Percentiles rank a stretch among this genome's conserved stretches.
phyloP scores from a whole-genome alignment of 129 eudicot genomes.

The Arctium lappa region DNA sequence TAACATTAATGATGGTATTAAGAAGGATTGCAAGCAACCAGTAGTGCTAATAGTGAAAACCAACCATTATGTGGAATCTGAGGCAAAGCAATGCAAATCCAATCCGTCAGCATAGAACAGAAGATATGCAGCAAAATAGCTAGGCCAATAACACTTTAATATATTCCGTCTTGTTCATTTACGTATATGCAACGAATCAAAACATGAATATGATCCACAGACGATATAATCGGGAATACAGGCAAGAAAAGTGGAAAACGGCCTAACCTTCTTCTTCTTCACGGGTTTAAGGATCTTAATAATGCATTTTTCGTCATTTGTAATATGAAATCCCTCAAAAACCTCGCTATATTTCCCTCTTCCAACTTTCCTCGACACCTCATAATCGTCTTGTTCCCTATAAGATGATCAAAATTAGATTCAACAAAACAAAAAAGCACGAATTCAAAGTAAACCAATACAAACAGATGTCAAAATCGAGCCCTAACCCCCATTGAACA shows the following conservation, averaged over 20 bases:
- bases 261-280: constrained; percentile 88
- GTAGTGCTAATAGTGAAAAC: too few relatives aligned
- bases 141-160: too few relatives aligned
- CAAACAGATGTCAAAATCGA: background rate
- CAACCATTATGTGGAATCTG: too few relatives aligned
- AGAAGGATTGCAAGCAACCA: too few relatives aligned
- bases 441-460: background rate
- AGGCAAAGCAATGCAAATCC: too few relatives aligned
- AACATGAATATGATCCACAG: background rate
- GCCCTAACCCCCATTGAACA: constrained; percentile 90
- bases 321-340: constrained; percentile 80
- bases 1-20: too few relatives aligned
- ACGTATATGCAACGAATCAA: too few relatives aligned
- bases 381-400: constrained; percentile 95
- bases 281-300: constrained; percentile 96
- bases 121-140: too few relatives aligned
- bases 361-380: constrained; percentile 96
- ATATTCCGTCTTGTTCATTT: too few relatives aligned
- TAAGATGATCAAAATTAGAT: background rate
- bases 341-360: constrained; percentile 98
- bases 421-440: background rate
- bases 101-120: too few relatives aligned
- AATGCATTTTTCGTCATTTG: constrained; percentile 77
- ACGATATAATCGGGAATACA: background rate
- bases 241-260: background rate